Percentiles rank a stretch among this genome's conserved stretches.
Evolutionary conservation across 495 filamentous ascomycete genomes (phyloP).

Genomic region (Letharia lupina): DNA sequence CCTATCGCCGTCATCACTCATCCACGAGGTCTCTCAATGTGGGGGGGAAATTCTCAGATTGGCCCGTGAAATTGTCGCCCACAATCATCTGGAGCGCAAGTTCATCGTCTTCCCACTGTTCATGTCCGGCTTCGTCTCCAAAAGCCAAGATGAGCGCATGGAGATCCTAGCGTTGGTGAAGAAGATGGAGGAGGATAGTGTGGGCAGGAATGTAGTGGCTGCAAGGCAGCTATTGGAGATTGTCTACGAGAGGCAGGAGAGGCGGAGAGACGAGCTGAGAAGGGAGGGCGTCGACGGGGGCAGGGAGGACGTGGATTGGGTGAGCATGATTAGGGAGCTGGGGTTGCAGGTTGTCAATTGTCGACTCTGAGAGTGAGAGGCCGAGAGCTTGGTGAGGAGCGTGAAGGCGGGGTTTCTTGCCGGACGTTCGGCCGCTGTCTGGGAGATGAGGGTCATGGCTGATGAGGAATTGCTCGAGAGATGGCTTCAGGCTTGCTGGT

Average conservation of each 20-base stretch:
- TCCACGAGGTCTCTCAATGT: constrained; percentile 39
- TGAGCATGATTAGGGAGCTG: constrained; percentile 21
- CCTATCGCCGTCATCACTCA: constrained; percentile 28
- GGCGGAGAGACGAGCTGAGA: constrained; percentile 5
- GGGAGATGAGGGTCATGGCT: not conserved
- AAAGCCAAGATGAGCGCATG: constrained; percentile 37
- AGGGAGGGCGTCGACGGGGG: not conserved
- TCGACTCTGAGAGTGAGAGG: constrained; percentile 12
- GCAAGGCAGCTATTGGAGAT: constrained; percentile 42
- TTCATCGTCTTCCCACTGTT: constrained; percentile 51
- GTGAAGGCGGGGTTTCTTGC: not conserved
- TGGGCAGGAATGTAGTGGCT: constrained; percentile 42
- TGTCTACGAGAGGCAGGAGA: constrained; percentile 42
- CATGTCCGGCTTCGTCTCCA: constrained; percentile 43
- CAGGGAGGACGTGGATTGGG: constrained; percentile 22
- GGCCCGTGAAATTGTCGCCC: constrained; percentile 30
- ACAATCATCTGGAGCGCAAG: constrained; percentile 33
- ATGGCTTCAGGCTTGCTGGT: not conserved
- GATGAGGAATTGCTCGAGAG: not conserved
- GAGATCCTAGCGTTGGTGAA: constrained; percentile 44
- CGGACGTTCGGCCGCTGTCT: not conserved
- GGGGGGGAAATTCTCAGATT: constrained; percentile 39
- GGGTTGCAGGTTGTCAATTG: constrained; percentile 25
- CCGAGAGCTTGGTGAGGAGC: not conserved
- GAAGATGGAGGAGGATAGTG: constrained; percentile 42